phyloP scores from a whole-genome alignment of 2,329 filamentous ascomycete genomes.

The Zarea fungicola region DNA sequence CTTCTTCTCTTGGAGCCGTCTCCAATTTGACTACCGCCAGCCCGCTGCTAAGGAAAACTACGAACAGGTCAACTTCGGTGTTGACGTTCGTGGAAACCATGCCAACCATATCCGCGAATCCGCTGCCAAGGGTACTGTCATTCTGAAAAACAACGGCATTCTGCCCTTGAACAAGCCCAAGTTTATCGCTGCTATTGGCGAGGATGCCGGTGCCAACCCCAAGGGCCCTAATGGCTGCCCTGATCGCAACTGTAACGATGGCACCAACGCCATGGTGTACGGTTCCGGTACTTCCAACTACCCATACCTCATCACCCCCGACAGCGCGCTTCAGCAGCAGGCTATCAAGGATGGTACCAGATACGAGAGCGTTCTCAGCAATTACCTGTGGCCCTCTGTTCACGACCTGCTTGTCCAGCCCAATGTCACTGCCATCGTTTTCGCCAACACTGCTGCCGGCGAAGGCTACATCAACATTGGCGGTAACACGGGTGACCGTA shows the following conservation, averaged over 20 bases:
- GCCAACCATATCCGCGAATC: conserved; percentile 67
- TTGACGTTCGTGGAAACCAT: conserved; percentile 79
- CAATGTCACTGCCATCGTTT: conserved; percentile 73
- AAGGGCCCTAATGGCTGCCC: conserved; percentile 73
- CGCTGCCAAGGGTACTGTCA: conserved; percentile 74
- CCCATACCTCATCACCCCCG: conserved; percentile 70
- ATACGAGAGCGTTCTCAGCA: conserved; percentile 63
- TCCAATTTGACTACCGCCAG: conserved; percentile 69
- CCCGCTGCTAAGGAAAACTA: conserved; percentile 55
- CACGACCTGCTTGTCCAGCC: conserved; percentile 55
- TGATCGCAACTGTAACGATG: conserved; percentile 58
- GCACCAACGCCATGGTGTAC: conserved; percentile 71
- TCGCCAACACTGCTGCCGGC: conserved; percentile 81
- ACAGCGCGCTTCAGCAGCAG: conserved; percentile 61
- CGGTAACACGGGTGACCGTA: conserved; percentile 80
- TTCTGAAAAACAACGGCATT: conserved; percentile 78
- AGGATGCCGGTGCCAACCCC: conserved; percentile 72
- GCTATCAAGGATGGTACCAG: conserved; percentile 53
- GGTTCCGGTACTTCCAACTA: conserved; percentile 70
- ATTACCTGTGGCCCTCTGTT: conserved; percentile 58
- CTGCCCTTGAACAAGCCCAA: conserved; percentile 76
- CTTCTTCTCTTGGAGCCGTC: conserved; percentile 81
- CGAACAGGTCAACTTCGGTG: conserved; percentile 69
- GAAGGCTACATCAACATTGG: conserved; percentile 84
- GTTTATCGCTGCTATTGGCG: conserved; percentile 72